Evolutionary conservation across 2,329 filamentous ascomycete species (phyloP).

Genomic region (Aspergillus sp.): DNA sequence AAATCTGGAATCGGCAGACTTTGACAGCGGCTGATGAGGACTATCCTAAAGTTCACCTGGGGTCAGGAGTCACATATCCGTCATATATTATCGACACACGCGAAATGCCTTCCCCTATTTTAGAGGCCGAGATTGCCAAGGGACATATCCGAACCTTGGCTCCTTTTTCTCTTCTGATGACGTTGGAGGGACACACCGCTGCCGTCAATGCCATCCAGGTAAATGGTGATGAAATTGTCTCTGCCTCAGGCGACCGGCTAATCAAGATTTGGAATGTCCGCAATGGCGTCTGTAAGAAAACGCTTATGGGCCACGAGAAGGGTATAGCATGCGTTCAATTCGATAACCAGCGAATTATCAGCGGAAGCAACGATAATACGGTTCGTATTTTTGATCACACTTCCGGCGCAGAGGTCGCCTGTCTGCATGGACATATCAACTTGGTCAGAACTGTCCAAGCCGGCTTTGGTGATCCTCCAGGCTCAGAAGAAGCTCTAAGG

Average conservation of each 20-base stretch:
- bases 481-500: constrained; percentile 72
- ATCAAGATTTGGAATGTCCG: constrained; percentile 96
- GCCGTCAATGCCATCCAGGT: constrained; percentile 97
- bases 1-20: constrained; percentile 82
- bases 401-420: constrained; percentile 85
- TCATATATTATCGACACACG: constrained; percentile 56
- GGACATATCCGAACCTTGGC: constrained; percentile 48
- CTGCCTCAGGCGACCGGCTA: constrained; percentile 87
- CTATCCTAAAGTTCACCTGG: constrained; percentile 44
- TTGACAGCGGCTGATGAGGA: constrained; percentile 52
- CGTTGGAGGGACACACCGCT: constrained; percentile 78
- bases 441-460: constrained; percentile 94
- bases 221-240: constrained; percentile 80
- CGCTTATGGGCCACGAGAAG: constrained; percentile 83
- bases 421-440: constrained; percentile 75
- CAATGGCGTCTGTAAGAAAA: constrained; percentile 71
- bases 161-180: constrained; percentile 75
- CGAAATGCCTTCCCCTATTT: constrained; percentile 38
- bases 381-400: constrained; percentile 91
- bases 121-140: constrained; percentile 46
- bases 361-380: constrained; percentile 92
- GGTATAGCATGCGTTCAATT: constrained; percentile 98
- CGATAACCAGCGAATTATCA: constrained; percentile 89
- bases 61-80: constrained; percentile 48
- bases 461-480: constrained; percentile 84